Conservation (phyloP, 768 basidiomycete genomes). For the Hysterangium stoloniferum region DNA sequence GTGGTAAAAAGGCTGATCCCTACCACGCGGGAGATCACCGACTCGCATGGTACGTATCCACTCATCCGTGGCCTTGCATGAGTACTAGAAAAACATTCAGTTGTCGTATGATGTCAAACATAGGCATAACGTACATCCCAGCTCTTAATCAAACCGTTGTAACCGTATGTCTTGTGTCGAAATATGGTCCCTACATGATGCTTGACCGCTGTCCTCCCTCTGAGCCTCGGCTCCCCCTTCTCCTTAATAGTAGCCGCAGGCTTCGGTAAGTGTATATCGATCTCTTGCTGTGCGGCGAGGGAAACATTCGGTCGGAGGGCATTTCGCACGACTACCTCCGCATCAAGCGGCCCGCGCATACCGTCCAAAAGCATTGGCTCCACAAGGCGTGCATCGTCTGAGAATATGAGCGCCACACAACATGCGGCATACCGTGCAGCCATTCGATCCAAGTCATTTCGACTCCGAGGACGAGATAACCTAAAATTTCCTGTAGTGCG, state of each 20-base stretch:
- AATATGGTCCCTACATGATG: slow-evolving; percentile 38
- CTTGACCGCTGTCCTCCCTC: slow-evolving; percentile 18
- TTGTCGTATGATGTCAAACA: not conserved
- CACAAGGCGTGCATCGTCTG: slow-evolving; percentile 12
- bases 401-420: slow-evolving; percentile 14
- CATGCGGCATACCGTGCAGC: slow-evolving; percentile 18
- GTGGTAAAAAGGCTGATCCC: slow-evolving; percentile 44
- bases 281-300: slow-evolving; percentile 17
- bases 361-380: slow-evolving; percentile 18
- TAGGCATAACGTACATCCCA: slow-evolving; percentile 37
- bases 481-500: slow-evolving; percentile 33
- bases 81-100: slow-evolving; percentile 3
- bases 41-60: slow-evolving; percentile 41
- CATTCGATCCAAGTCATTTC: not conserved
- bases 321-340: slow-evolving; percentile 33
- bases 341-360: slow-evolving; percentile 32
- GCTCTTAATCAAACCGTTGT: slow-evolving; percentile 37
- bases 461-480: slow-evolving; percentile 14
- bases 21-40: slow-evolving; percentile 30
- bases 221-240: slow-evolving; percentile 24
- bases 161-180: slow-evolving; percentile 30
- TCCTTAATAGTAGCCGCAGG: slow-evolving; percentile 23
- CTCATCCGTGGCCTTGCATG: slow-evolving; percentile 32
- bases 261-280: slow-evolving; percentile 16
- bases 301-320: slow-evolving; percentile 29